phyloP scores from a whole-genome alignment of 805 yeast genomes.

The Metschnikowia hibisci region DNA sequence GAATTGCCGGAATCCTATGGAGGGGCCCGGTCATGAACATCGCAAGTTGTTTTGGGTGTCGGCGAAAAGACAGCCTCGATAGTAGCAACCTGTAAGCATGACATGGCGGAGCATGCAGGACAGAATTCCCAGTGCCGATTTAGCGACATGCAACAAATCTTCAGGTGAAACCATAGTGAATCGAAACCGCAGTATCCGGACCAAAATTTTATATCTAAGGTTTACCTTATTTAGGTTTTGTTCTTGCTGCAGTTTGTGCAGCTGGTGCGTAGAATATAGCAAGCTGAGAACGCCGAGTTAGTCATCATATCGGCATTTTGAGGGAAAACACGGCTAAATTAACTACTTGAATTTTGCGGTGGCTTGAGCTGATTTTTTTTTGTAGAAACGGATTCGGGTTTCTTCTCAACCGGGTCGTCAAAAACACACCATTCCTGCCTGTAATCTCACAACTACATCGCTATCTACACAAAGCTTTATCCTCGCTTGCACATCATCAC shows the following conservation, averaged over 20 bases:
- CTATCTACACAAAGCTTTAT: slow-evolving; percentile 4
- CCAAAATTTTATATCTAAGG: no score
- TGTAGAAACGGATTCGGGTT: no score
- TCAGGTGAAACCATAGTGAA: no score
- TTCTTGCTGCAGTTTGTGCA: not conserved
- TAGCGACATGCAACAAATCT: not conserved
- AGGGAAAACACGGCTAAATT: not conserved
- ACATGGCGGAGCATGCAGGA: slow-evolving; percentile 1
- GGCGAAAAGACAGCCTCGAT: not conserved
- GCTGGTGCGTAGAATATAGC: slow-evolving; percentile 1
- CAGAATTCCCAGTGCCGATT: not conserved
- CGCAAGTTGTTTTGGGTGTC: not conserved
- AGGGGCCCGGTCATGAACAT: not conserved
- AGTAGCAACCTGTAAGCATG: not conserved
- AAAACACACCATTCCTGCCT: slow-evolving; percentile 5
- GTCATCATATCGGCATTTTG: not conserved
- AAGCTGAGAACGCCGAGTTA: not conserved
- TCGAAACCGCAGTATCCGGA: no score
- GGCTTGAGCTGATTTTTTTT: no score
- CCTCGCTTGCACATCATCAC: not conserved
- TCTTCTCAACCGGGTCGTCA: not conserved
- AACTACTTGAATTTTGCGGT: no score
- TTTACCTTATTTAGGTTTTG: not conserved
- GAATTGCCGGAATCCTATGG: not conserved
- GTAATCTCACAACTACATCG: slow-evolving; percentile 1